Base-by-base conservation (phyloP, 169 alveolate species). In the Plasmodium gonderi region DNA sequence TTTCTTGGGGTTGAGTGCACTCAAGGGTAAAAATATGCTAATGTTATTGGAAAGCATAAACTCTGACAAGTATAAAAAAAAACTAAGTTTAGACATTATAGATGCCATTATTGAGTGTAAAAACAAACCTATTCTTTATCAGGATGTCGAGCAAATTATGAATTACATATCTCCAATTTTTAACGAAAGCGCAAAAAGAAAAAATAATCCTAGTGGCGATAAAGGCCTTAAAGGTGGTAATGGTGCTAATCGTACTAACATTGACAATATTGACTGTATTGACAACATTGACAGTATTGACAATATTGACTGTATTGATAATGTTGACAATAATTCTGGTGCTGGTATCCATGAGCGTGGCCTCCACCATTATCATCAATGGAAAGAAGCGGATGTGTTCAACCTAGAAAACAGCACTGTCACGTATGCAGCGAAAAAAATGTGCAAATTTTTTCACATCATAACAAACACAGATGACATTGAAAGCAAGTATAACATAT, bases 91-190 rank as follows among this genome's bases (percentile, higher is more conserved):
- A n/a, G 51, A 83, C 64, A 72, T 83, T 33, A 69, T 83, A 17
- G 92, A 83, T 51, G 92, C 92, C 3, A 72, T 83, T 17, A 83
- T 83, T 47, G 92, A 83, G 26, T 83, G 92, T n/a, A 83, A 72
- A 60, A 69, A 83, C 14, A 83, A 83, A 60, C 26, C 69, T 20
- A 47, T 83, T 29, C 23, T 51, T 9, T 83, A 83, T 60, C 54
- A 72, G 29, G 76, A 83, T 54, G 92, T 83, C 1, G 92, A 83
- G 44, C 72, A 83, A 68, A 69, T 83, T 0, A 38, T 83, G 20
- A 83, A 72, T 47, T 83, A 69, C 26, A 83, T 83, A 12, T 83
- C 92, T 17, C 77, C 49, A 4, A 83, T 83, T 26, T 83, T 83
- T 83, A 47, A 83, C 64, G 92, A 83, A n/a, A 54, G 64, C 8